Percentiles rank a stretch among this genome's conserved stretches.
phyloP scores from a whole-genome alignment of 495 filamentous ascomycete genomes.

The Penicillium manginii region DNA sequence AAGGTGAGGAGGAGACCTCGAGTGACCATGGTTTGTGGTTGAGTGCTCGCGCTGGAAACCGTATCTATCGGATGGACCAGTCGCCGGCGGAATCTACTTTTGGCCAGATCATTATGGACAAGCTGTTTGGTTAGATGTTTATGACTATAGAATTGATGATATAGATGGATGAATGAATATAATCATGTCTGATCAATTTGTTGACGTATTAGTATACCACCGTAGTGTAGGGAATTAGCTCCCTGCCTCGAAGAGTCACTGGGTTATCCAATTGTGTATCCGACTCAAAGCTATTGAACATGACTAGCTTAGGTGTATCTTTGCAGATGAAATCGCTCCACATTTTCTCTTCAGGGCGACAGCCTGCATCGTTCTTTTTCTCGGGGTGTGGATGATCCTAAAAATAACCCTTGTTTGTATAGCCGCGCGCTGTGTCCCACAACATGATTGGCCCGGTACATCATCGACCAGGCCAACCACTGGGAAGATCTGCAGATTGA shows the following conservation, averaged over 20 bases:
- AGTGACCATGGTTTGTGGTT: conserved; percentile 78
- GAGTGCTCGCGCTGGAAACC: conserved; percentile 69
- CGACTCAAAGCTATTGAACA: not conserved
- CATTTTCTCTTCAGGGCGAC: not conserved
- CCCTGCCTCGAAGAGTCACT: not conserved
- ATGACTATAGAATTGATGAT: conserved; percentile 1
- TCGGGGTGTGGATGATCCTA: not conserved
- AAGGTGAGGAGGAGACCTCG: conserved; percentile 57
- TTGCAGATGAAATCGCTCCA: not conserved
- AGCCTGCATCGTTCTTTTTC: not conserved
- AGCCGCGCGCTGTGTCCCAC: not conserved
- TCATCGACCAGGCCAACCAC: not conserved
- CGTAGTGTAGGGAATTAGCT: too few relatives aligned
- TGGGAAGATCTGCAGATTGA: not conserved
- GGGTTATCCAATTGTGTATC: not conserved
- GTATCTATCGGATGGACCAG: conserved; percentile 67
- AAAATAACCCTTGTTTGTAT: not conserved
- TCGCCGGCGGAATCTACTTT: conserved; percentile 49
- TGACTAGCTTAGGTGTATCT: not conserved
- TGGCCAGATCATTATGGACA: conserved; percentile 47
- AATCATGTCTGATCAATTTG: not conserved
- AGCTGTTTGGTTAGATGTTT: conserved; percentile 37
- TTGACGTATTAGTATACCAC: too few relatives aligned
- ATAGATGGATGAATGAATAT: conserved; percentile 1
- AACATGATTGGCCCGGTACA: not conserved